A percentile compares a stretch with the other conserved stretches of the same genome.
Evolutionary conservation across 768 basidiomycete genomes (phyloP).

Genomic region (Hemileccinum rubropunctum): DNA sequence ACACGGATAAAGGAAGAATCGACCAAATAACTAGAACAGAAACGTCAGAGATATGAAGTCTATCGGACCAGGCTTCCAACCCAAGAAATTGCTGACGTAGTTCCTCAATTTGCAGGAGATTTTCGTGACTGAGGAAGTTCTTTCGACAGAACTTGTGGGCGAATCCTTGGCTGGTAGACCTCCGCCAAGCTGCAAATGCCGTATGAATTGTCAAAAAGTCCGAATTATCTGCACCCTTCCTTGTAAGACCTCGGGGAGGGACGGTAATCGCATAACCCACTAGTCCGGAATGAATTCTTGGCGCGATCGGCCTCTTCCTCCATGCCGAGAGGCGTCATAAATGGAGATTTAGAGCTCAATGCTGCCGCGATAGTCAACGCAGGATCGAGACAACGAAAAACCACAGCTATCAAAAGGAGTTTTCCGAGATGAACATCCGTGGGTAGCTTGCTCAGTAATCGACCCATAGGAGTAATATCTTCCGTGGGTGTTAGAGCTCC

Average conservation of each 20-base stretch:
- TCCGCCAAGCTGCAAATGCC: slow-evolving; percentile 85
- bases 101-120: slow-evolving; percentile 94
- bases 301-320: slow-evolving; percentile 86
- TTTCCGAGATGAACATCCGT: slow-evolving; percentile 97
- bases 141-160: slow-evolving; percentile 75
- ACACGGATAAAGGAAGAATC: slow-evolving; percentile 84
- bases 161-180: slow-evolving; percentile 55
- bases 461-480: slow-evolving; percentile 94
- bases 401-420: slow-evolving; percentile 78
- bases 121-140: slow-evolving; percentile 87
- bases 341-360: slow-evolving; percentile 91
- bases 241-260: background rate
- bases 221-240: slow-evolving; percentile 65
- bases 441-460: slow-evolving; percentile 85
- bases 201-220: slow-evolving; percentile 94
- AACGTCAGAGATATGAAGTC: slow-evolving; percentile 1
- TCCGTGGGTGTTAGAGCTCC: slow-evolving; percentile 81
- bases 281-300: slow-evolving; percentile 73
- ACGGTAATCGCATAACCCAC: slow-evolving; percentile 39
- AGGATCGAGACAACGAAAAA: slow-evolving; percentile 90
- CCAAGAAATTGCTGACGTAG: slow-evolving; percentile 87
- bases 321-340: slow-evolving; percentile 82
- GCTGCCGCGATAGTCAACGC: slow-evolving; percentile 96
- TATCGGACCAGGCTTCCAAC: slow-evolving; percentile 32
- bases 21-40: slow-evolving; percentile 64